Conservation (phyloP, 2,329 filamentous ascomycete genomes). For the Bimuria novae-zelandiae region DNA sequence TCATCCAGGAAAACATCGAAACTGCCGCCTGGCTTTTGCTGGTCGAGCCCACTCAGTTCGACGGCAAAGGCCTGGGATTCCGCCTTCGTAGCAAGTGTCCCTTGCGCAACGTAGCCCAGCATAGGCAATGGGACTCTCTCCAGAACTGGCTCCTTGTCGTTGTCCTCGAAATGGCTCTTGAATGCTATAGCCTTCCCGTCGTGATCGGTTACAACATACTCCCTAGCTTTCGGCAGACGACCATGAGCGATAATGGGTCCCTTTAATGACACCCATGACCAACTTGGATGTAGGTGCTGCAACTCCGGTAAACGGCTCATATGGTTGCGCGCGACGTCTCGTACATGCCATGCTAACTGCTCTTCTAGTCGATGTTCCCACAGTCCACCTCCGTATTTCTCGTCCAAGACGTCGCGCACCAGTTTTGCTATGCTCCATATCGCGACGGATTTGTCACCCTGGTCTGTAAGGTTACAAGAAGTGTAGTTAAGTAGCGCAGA, state of each 20-base stretch:
- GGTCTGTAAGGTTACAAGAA: constrained; percentile 19
- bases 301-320: constrained; percentile 5
- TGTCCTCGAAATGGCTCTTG: not conserved
- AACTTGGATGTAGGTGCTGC: constrained; percentile 16
- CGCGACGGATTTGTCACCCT: constrained; percentile 20
- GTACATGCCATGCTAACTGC: constrained; percentile 29
- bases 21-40: not conserved
- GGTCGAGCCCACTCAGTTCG: not conserved
- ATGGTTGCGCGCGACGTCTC: not conserved
- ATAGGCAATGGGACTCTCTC: not conserved
- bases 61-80: not conserved
- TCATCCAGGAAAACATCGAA: not conserved
- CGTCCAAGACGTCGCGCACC: constrained; percentile 23
- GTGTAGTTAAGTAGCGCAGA: constrained; percentile 21
- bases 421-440: constrained; percentile 32
- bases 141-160: not conserved
- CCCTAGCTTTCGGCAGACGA: constrained; percentile 1
- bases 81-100: not conserved
- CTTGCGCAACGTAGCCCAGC: not conserved
- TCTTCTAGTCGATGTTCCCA: constrained; percentile 28
- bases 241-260: constrained; percentile 8
- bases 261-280: constrained; percentile 22
- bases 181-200: constrained; percentile 11
- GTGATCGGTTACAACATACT: constrained; percentile 14
- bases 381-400: constrained; percentile 28